Base-by-base conservation (phyloP, 2,329 filamentous ascomycete species). In the Trichoderma koningii region DNA sequence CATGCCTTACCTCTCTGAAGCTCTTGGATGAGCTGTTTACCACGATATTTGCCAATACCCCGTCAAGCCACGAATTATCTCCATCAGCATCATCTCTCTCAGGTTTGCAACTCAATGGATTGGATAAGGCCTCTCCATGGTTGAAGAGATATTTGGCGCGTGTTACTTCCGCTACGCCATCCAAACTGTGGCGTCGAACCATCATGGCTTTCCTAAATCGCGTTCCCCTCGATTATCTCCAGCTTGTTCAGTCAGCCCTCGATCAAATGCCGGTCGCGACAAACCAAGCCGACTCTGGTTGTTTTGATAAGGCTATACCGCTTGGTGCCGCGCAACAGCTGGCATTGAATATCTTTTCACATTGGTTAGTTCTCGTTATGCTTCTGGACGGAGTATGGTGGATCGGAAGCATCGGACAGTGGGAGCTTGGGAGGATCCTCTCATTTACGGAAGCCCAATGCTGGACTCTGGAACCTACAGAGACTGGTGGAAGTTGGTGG, bases 201-300 rank as follows among this genome's bases (percentile, higher is more conserved):
- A 53, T 62, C 3, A 62, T 34, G 59, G 41, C 59, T 53, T 62
- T 53, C 41, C 10, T 62, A 12, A 62, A 52, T 7, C 48, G 26
- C n/a, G 59, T 62, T 10, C 59, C 59, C 9, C 34, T 62, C 3
- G 47, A 62, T n/a, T 62, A 45, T 34, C 59, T 62, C 7, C 59
- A 53, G 41, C 59, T 62, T 12, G 59, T 62, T 52, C 59, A 62
- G n/a, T 62, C 59, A 62, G 59, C 59, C n/a, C 26, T 62, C 3
- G 59, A 62, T 17, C 41, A 61, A 34, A 51, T 52, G 38, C 57
- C 57, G 9, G 23, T 44, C 15, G 23, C 47, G 10, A 48, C 4
- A 30, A 17, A 44, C 6, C 47, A 52, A 34, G 17, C 26, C 2
- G 38, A 30, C 10, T 21, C 47, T 1, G 3, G 4, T 44, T 61